Base-by-base conservation (phyloP, 176 grass and related monocot species). In the Musa itinerans region DNA sequence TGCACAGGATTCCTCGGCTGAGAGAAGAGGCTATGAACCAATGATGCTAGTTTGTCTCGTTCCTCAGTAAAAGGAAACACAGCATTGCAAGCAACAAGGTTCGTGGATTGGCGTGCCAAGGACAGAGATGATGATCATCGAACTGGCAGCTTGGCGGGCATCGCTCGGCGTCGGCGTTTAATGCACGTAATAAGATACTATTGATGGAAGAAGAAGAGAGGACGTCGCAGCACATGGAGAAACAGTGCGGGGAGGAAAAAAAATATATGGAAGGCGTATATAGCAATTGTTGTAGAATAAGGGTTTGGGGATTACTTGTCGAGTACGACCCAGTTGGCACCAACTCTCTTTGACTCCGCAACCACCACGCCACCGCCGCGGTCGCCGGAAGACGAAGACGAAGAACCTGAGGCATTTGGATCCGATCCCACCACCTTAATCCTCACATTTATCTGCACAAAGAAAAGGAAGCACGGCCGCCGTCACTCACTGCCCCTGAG, bases 271-370 rank as follows among this genome's bases (percentile, higher is more conserved):
- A n/a, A 20, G 48, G 9, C 11, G 3, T 48, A 20, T 20, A 50
- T 8, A 48, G 11, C 16, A 11, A 11, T 1, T 50, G 29, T 12
- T 51, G 48, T 10, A 19, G 15, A 69, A 27, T 26, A 11, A 63
- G 76, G 23, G 2, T 55, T 79, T 69, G 50, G 58, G 48, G 20
- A 72, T 72, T 80, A 63, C 78, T 54, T 80, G 55, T 80, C 78
- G 58, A 80, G 78, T n/a, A 80, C 78, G 68, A 80, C 43, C 78
- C 78, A 80, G 78, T 80, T 80, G 15, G 78, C 78, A 62, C 78
- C 78, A 22, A 80, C 68, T 53, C 68, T 48, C 68, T 80, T 80
- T 8, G 78, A 69, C 52, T 80, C 78, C n/a, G 68, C 48, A 21
- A 69, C 78, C 78, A 80, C 78, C 20, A 80, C 68, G 20, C 66